A percentile compares a stretch with the other conserved stretches of the same genome.
phyloP scores from a whole-genome alignment of 2,329 filamentous ascomycete genomes.

The Elsinoe perseae region DNA sequence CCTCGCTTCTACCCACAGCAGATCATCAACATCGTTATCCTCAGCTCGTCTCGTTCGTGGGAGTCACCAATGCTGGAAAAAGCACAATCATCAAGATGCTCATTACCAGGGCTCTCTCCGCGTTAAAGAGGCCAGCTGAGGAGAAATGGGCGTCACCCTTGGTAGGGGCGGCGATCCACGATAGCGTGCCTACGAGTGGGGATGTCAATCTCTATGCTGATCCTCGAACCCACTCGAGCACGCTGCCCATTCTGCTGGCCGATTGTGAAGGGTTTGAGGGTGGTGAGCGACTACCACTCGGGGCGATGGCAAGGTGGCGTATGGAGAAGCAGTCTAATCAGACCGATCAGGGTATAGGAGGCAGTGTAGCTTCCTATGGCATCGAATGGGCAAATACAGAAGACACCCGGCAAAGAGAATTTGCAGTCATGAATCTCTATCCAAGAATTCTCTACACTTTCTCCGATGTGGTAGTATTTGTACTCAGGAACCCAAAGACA shows the following conservation, averaged over 20 bases:
- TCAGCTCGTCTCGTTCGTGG: slow-evolving; percentile 20
- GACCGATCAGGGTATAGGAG: neutral
- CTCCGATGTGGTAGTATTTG: slow-evolving; percentile 34
- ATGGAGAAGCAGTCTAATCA: slow-evolving; percentile 9
- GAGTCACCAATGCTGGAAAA: slow-evolving; percentile 35
- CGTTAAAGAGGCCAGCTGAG: slow-evolving; percentile 16
- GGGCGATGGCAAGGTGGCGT: slow-evolving; percentile 18
- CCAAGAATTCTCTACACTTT: slow-evolving; percentile 34
- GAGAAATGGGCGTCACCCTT: slow-evolving; percentile 22
- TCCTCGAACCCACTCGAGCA: slow-evolving; percentile 31
- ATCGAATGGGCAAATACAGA: slow-evolving; percentile 26
- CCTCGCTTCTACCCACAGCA: slow-evolving; percentile 21
- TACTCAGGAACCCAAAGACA: slow-evolving; percentile 30
- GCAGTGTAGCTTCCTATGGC: neutral
- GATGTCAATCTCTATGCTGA: slow-evolving; percentile 46
- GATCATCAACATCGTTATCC: slow-evolving; percentile 14
- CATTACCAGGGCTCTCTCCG: slow-evolving; percentile 29
- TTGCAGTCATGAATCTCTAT: slow-evolving; percentile 30
- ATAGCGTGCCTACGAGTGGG: slow-evolving; percentile 38
- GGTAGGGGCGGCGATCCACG: slow-evolving; percentile 19
- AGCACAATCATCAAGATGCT: slow-evolving; percentile 41
- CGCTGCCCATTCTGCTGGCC: slow-evolving; percentile 38
- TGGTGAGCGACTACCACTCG: slow-evolving; percentile 35
- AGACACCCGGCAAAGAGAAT: slow-evolving; percentile 25
- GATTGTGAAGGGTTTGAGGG: slow-evolving; percentile 47